Base-by-base conservation (phyloP, 805 yeast species). In the Saturnispora sanitii region DNA sequence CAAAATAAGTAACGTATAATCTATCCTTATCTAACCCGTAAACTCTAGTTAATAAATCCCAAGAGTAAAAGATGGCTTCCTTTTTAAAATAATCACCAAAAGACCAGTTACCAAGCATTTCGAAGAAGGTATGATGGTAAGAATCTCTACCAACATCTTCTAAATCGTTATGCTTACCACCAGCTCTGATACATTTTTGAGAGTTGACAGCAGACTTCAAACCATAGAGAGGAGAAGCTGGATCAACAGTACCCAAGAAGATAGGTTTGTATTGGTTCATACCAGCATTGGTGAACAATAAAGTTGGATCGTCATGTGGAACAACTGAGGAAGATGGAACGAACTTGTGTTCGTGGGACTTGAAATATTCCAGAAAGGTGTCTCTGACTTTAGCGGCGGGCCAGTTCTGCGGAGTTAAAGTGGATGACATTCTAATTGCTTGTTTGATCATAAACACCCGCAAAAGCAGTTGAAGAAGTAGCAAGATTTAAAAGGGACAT, bases 51-150 rank as follows among this genome's bases (percentile, higher is more conserved):
- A 92, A 73, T 47, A 92, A 70, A 44, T 87, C 94, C 97, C 97
- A 92, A 8, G 95, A 79, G 67, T 73, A 84, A 7, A 66, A 65
- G 55, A 88, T 81, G 40, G 97, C 97, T 58, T 87, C 98, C 54
- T 82, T 76, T 64, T 92, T 92, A 77, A 92, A 92, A 62, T 92
- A 92, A 65, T 92, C 98, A 55, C 99, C 99, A 64, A 92, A 92
- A 6, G 98, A 92, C 99, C 99, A 92, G 71, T 92, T 92, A 56
- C 99, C 99, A 65, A 92, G 75, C 99, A 92, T 92, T 68, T 92
- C 99, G 54, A 92, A 92, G 59, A 94, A 94, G 15, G 99, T 92
- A 64, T 92, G 99, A 62, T 92, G 99, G 60, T 92, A 92, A 40
- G 95, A 85, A 65, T 92, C 99, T 57, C 82, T 79, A 49, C 99